Evolutionary conservation across 257 asterid species (phyloP).

Genomic region (Nemophila menziesii): DNA sequence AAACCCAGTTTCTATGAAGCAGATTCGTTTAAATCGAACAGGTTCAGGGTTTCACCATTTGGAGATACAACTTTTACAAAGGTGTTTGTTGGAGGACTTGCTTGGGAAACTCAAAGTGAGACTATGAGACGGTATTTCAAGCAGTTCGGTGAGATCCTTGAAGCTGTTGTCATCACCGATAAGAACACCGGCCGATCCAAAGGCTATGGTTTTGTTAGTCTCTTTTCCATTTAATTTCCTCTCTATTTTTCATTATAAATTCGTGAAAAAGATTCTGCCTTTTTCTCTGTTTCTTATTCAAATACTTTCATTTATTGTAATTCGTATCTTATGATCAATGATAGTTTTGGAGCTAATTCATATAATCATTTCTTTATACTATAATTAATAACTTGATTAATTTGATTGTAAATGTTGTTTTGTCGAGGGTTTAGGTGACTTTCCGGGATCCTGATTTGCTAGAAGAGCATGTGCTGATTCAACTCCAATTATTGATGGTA

Average conservation of each 20-base stretch:
- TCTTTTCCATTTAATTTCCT: constrained; percentile 21
- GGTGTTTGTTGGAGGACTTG: constrained; percentile 97
- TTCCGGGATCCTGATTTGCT: background rate
- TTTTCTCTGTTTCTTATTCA: background rate
- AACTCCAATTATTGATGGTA: constrained; percentile 1
- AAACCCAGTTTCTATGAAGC: too few relatives aligned
- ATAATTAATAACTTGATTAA: background rate
- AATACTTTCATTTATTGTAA: background rate
- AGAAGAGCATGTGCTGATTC: background rate
- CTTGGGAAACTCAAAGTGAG: constrained; percentile 97
- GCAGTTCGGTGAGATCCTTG: constrained; percentile 94
- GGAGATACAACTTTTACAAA: constrained; percentile 93
- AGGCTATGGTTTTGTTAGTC: constrained; percentile 97
- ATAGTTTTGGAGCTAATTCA: too few relatives aligned
- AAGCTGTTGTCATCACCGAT: constrained; percentile 97
- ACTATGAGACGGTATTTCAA: constrained; percentile 81
- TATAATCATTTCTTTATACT: too few relatives aligned
- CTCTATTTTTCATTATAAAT: background rate
- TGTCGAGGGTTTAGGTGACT: constrained; percentile 1
- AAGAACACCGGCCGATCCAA: constrained; percentile 98
- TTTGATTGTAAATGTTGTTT: background rate
- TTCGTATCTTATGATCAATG: background rate
- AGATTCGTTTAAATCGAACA: too few relatives aligned
- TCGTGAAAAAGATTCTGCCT: background rate
- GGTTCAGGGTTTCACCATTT: constrained; percentile 75